Base-by-base conservation (phyloP, 2,329 filamentous ascomycete genomes). In the Apiospora pterosperma region DNA sequence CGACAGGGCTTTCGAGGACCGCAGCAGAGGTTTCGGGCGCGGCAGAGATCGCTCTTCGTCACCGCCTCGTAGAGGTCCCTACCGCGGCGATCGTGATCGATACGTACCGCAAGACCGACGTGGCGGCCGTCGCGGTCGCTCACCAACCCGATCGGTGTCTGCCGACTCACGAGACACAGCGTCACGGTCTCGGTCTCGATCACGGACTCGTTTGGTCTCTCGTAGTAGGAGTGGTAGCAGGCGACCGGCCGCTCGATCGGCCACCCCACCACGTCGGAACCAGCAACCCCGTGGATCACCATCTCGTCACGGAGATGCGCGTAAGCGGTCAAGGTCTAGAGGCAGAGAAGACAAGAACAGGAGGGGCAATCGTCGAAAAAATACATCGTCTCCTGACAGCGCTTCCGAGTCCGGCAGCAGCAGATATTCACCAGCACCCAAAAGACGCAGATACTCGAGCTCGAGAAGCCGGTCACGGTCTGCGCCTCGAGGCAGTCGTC, bases 31-130 rank as follows among this genome's bases (percentile, higher is more conserved):
- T 0, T 78, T 78, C 62, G 80, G 78, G n/a, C 79, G 83, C 25
- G 77, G 78, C 25, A 75, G 78, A 11, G 78, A 78, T 36, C 78
- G 84, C 63, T 85, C 84, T 2, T 77, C 79, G 5, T 84, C 85
- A 1, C 83, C 83, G 10, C 78, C 79, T 6, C 73, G 78, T 21
- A 75, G 82, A 67, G 82, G 79, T 60, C 78, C 77, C 12, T 80
- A 76, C 63, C 71, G 74, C 28, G 73, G 71, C 68, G 70, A 78
- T 38, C 77, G 84, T 59, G 85, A 88, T 67, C 81, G 81, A 65
- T 85, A 88, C 66, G 79, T 85, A 39, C 85, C 85, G 2, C 77
- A 81, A 67, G 80, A 79, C n/a, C 78, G 78, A 60, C 80, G 80
- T 58, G 77, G 77, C 21, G 78, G 76, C 16, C 73, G 77, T 66